Evolutionary conservation across 1,284 basidiomycete species (phyloP).

Genomic region (Microbotryum silenes-acaulis): DNA sequence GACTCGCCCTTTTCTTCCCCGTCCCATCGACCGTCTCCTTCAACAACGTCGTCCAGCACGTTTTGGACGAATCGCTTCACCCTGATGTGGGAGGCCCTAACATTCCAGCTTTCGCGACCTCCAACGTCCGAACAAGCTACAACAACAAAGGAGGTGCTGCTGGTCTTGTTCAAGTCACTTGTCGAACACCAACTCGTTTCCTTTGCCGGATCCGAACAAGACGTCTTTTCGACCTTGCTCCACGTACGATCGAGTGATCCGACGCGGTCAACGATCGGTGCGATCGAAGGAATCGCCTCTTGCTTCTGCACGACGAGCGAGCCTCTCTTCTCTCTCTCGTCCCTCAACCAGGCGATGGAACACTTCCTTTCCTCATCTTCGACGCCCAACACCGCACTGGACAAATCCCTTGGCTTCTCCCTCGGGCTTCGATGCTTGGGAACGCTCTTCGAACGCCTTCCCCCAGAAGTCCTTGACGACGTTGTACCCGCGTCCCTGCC

Average conservation of each 20-base stretch:
- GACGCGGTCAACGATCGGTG: conserved; percentile 48
- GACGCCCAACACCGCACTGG: conserved; percentile 42
- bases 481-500: conserved; percentile 63
- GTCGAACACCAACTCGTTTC: conserved; percentile 26
- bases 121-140: background rate
- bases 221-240: conserved; percentile 48
- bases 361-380: conserved; percentile 54
- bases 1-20: too few species aligned
- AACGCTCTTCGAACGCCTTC: conserved; percentile 67
- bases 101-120: too few species aligned
- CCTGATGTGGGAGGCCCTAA: too few species aligned
- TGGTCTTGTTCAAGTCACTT: conserved; percentile 23
- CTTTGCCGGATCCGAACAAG: conserved; percentile 21
- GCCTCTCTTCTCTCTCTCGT: conserved; percentile 71
- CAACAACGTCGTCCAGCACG: too few species aligned
- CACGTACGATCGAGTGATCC: conserved; percentile 49
- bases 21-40: too few species aligned
- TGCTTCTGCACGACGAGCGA: conserved; percentile 53
- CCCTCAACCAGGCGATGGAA: conserved; percentile 60
- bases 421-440: conserved; percentile 71
- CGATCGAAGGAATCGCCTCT: conserved; percentile 49
- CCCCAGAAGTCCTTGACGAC: conserved; percentile 72
- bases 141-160: conserved; percentile 6
- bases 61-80: too few species aligned
- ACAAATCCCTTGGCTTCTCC: conserved; percentile 55